These are phyloP conservation scores for Penicillium paneum DNA, from an alignment of 2,329 filamentous ascomycete genomes.

Conservation along the genomic window DNA sequence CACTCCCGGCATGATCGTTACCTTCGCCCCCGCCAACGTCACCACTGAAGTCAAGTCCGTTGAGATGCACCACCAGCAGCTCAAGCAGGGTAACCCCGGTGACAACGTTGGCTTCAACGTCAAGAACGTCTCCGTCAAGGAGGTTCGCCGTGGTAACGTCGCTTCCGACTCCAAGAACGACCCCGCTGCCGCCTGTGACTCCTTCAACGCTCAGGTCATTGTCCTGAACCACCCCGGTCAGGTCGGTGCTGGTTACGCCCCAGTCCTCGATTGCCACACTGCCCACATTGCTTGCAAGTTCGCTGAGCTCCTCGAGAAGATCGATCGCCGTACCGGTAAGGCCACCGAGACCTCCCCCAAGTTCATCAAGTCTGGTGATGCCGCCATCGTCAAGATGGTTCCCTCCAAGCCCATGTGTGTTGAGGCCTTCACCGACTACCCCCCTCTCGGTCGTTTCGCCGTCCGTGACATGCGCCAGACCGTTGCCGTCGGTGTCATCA, in stretches of 20 bases:
- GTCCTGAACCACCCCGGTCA: slow-evolving; percentile 99
- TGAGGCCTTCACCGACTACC: slow-evolving; percentile 99
- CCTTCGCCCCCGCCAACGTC: slow-evolving; percentile 96
- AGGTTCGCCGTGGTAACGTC: slow-evolving; percentile 99
- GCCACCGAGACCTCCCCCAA: slow-evolving; percentile 86
- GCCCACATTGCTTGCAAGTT: slow-evolving; percentile 99
- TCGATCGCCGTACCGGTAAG: slow-evolving; percentile 99
- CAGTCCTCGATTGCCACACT: slow-evolving; percentile 99
- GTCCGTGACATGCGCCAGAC: slow-evolving; percentile 85
- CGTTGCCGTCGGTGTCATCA: slow-evolving; percentile 46
- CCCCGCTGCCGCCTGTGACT: slow-evolving; percentile 81
- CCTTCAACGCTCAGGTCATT: slow-evolving; percentile 99
- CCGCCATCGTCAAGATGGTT: slow-evolving; percentile 99
- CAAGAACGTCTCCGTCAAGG: slow-evolving; percentile 99
- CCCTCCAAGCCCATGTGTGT: slow-evolving; percentile 99
- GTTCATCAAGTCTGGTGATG: slow-evolving; percentile 99
- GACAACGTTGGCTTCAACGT: slow-evolving; percentile 99
- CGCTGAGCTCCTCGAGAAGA: slow-evolving; percentile 98
- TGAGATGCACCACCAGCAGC: slow-evolving; percentile 99
- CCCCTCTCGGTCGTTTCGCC: slow-evolving; percentile 98
- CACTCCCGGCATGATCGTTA: slow-evolving; percentile 80
- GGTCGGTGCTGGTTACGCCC: slow-evolving; percentile 98
- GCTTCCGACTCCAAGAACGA: slow-evolving; percentile 99
- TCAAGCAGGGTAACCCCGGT: slow-evolving; percentile 88
- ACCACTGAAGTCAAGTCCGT: slow-evolving; percentile 99